A percentile compares a stretch with the other conserved stretches of the same genome.
phyloP scores from a whole-genome alignment of 345 rosid species.

The Salix arbutifolia region DNA sequence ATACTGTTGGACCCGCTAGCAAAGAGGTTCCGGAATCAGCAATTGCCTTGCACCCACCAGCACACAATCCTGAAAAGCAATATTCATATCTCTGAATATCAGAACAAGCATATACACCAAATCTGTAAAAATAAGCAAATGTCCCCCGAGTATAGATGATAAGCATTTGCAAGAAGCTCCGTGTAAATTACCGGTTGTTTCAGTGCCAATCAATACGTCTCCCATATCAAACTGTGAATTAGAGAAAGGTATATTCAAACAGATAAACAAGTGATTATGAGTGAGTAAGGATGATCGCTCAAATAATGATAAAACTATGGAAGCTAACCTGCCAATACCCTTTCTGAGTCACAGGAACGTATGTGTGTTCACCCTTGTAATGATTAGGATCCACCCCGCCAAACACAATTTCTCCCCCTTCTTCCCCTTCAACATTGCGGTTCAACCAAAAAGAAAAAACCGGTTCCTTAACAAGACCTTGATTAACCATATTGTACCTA shows the following conservation, averaged over 20 bases:
- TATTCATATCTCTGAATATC: background rate
- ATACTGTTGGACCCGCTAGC: slow-evolving; percentile 31
- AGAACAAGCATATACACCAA: background rate
- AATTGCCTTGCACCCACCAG: slow-evolving; percentile 30
- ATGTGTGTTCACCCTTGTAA: slow-evolving; percentile 33
- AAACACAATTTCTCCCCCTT: slow-evolving; percentile 37
- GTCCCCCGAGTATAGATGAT: background rate
- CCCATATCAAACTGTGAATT: slow-evolving; percentile 28
- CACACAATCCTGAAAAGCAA: slow-evolving; percentile 26
- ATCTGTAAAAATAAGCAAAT: background rate
- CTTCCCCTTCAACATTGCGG: slow-evolving; percentile 24
- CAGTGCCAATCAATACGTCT: slow-evolving; percentile 17
- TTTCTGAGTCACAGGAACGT: slow-evolving; percentile 27
- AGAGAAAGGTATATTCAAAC: background rate
- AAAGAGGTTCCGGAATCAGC: slow-evolving; percentile 37
- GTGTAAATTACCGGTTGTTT: slow-evolving; percentile 23
- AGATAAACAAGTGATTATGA: background rate
- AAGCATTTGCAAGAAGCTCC: background rate
- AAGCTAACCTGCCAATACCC: slow-evolving; percentile 34
- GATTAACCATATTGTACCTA: slow-evolving; percentile 30
- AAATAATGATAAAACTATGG: background rate
- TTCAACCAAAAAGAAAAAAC: slow-evolving; percentile 35
- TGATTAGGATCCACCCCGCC: slow-evolving; percentile 31
- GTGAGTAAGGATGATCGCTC: background rate
- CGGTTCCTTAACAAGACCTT: slow-evolving; percentile 23